Percentiles rank a stretch among this genome's conserved stretches.
Evolutionary conservation across 2,329 filamentous ascomycete genomes (phyloP).

Genomic region (Keithomyces neogunnii): DNA sequence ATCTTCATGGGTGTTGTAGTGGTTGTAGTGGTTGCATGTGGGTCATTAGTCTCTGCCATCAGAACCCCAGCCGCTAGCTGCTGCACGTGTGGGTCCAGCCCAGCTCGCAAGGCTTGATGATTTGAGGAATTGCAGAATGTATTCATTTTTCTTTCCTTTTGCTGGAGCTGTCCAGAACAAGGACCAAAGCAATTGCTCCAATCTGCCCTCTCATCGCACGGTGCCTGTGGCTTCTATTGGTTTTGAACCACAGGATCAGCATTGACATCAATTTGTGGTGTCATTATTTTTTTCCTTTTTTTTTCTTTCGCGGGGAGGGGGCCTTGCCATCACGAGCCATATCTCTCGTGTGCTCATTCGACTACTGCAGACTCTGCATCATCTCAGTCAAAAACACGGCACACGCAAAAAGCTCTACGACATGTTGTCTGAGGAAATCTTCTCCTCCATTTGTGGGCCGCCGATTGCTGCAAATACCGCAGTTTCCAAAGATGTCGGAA

Average conservation of each 20-base stretch:
- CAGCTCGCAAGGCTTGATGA: neutral
- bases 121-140: neutral
- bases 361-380: constrained; percentile 2
- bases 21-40: too few species aligned
- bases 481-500: constrained; percentile 70
- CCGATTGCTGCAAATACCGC: constrained; percentile 53
- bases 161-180: neutral
- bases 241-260: neutral
- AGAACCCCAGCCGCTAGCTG: too few species aligned
- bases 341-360: too few species aligned
- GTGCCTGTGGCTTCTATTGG: neutral
- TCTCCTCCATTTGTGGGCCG: constrained; percentile 49
- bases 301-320: neutral
- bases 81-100: neutral
- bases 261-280: neutral
- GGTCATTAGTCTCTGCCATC: neutral
- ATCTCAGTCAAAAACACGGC: neutral
- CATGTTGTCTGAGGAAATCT: constrained; percentile 54
- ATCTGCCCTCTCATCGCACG: neutral
- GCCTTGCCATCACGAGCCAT: neutral
- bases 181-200: neutral
- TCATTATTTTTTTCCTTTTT: neutral
- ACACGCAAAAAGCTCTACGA: constrained; percentile 2
- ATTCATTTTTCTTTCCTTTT: neutral
- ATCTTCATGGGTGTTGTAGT: too few species aligned